phyloP scores from a whole-genome alignment of 2,329 filamentous ascomycete genomes.

The Diaporthe caulivora region DNA sequence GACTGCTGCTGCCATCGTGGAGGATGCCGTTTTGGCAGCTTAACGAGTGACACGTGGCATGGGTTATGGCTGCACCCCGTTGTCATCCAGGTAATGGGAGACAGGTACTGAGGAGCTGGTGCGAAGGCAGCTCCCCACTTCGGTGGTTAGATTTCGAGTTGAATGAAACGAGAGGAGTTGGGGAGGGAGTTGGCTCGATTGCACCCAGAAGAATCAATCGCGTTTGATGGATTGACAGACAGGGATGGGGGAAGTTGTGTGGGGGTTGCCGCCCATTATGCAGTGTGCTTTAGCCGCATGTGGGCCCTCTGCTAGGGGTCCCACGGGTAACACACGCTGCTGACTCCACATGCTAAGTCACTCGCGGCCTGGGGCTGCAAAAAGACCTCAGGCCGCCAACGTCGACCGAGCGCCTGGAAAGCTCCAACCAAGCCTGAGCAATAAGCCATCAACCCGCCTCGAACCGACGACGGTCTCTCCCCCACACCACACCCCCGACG shows the following conservation, averaged over 20 bases:
- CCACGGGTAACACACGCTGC: neutral
- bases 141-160: neutral
- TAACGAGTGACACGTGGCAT: slow-evolving; percentile 12
- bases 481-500: slow-evolving; percentile 9
- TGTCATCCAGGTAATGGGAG: neutral
- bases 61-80: neutral
- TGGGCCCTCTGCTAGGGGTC: slow-evolving; percentile 28
- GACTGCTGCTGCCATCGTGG: slow-evolving; percentile 35
- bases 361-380: slow-evolving; percentile 26
- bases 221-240: slow-evolving; percentile 22
- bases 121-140: neutral
- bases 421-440: slow-evolving; percentile 34
- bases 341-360: slow-evolving; percentile 1
- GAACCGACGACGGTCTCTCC: neutral
- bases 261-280: slow-evolving; percentile 17
- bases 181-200: neutral
- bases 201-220: slow-evolving; percentile 19
- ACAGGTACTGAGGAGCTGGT: neutral
- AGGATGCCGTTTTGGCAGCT: slow-evolving; percentile 27
- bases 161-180: too few species aligned
- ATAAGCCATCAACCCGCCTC: slow-evolving; percentile 34
- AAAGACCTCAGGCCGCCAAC: slow-evolving; percentile 39
- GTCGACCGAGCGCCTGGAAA: slow-evolving; percentile 30
- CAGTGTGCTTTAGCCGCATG: slow-evolving; percentile 37
- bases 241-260: slow-evolving; percentile 34